These are phyloP conservation scores for Chlorella sp. DNA, from an alignment of 139 green algal species.

Conservation along the genomic window DNA sequence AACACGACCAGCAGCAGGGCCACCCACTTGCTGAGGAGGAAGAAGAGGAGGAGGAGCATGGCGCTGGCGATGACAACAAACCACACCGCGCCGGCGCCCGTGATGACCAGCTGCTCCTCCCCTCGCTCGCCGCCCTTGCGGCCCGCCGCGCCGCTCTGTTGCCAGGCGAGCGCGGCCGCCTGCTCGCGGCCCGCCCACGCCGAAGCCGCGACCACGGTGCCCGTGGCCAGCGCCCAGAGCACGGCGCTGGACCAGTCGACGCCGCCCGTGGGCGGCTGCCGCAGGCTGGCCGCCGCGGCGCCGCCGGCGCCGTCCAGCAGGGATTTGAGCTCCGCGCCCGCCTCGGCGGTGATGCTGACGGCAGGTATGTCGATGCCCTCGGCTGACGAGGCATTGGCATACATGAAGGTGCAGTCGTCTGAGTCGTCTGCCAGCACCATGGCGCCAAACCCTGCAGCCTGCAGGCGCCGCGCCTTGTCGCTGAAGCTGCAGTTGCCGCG, in stretches of 20 bases:
- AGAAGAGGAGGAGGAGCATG: slow-evolving; percentile 78
- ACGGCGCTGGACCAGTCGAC: slow-evolving; percentile 54
- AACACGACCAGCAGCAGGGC: slow-evolving; percentile 64
- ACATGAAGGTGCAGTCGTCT: slow-evolving; percentile 65
- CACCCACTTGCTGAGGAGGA: slow-evolving; percentile 68
- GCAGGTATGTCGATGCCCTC: slow-evolving; percentile 13
- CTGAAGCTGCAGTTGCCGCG: slow-evolving; percentile 70
- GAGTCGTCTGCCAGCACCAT: slow-evolving; percentile 63
- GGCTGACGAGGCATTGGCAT: slow-evolving; percentile 11
- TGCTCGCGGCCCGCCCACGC: slow-evolving; percentile 65
- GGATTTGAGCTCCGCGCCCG: slow-evolving; percentile 28
- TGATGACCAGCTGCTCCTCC: slow-evolving; percentile 43
- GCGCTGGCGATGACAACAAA: slow-evolving; percentile 68
- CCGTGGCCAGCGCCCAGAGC: slow-evolving; percentile 74
- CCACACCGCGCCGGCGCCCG: slow-evolving; percentile 44
- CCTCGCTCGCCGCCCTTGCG: slow-evolving; percentile 1
- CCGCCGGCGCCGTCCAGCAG: slow-evolving; percentile 4
- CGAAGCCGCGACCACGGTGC: slow-evolving; percentile 46
- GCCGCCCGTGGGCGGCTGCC: slow-evolving; percentile 11
- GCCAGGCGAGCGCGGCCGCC: background rate
- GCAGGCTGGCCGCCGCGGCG: slow-evolving; percentile 13
- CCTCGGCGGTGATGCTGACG: slow-evolving; percentile 45
- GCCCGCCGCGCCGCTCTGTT: background rate
- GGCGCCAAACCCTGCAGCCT: slow-evolving; percentile 44
- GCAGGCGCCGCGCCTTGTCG: slow-evolving; percentile 55